These are phyloP conservation scores for Plectosphaerella plurivora DNA, from an alignment of 2,329 filamentous ascomycete genomes.

Conservation along the genomic window DNA sequence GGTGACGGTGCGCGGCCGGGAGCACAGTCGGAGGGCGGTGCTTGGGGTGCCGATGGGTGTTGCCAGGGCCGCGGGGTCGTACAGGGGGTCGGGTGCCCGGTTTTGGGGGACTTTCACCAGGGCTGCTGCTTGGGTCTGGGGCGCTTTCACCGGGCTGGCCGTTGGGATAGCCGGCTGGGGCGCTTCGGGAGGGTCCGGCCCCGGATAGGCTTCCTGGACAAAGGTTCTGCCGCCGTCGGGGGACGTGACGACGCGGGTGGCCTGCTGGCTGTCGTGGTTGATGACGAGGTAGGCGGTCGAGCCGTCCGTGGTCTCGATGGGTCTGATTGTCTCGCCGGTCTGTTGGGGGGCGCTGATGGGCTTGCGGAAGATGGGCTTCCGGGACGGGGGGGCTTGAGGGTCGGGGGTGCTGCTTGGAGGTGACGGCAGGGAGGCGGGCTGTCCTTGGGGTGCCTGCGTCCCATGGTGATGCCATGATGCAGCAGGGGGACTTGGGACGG, in stretches of 20 bases:
- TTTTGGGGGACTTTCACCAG: too few relatives aligned
- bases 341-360: background rate
- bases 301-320: background rate
- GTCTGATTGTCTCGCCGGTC: too few relatives aligned
- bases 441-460: too few relatives aligned
- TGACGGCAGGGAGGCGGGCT: too few relatives aligned
- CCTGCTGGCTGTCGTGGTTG: background rate
- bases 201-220: background rate
- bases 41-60: background rate
- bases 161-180: too few relatives aligned
- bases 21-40: conserved; percentile 14
- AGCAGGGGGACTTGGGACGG: too few relatives aligned
- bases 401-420: too few relatives aligned
- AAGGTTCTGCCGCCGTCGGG: background rate
- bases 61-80: background rate
- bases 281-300: background rate
- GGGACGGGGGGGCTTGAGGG: too few relatives aligned
- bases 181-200: background rate
- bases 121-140: too few relatives aligned
- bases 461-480: too few relatives aligned
- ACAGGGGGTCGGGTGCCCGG: background rate
- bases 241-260: background rate
- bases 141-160: too few relatives aligned
- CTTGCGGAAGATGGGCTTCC: background rate
- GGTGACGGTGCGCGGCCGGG: conserved; percentile 17